A percentile compares a stretch with the other conserved stretches of the same genome.
Evolutionary conservation across 2,329 filamentous ascomycete species (phyloP).

Genomic region (Aspergillus tamarii): DNA sequence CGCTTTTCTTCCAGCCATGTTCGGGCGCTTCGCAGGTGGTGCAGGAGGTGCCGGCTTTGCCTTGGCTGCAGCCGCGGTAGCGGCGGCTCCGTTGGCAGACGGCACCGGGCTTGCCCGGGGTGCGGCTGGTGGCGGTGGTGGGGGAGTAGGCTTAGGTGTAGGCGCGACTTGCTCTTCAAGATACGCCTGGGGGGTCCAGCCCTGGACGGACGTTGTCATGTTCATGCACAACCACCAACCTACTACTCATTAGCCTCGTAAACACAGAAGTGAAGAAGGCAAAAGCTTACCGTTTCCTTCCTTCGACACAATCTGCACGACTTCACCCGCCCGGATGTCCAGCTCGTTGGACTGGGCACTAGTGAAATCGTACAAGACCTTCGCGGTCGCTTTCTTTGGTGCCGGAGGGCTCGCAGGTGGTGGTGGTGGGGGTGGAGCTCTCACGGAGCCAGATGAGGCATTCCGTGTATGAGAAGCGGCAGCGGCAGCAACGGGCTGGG

Average conservation of each 20-base stretch:
- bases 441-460: conserved; percentile 62
- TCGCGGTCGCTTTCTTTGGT: conserved; percentile 74
- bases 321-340: conserved; percentile 74
- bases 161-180: conserved; percentile 72
- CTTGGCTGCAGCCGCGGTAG: conserved; percentile 50
- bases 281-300: conserved; percentile 80
- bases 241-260: conserved; percentile 39
- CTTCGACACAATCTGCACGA: conserved; percentile 90
- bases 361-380: conserved; percentile 89
- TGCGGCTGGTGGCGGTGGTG: conserved; percentile 50
- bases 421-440: conserved; percentile 69
- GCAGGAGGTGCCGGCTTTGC: conserved; percentile 74
- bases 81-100: conserved; percentile 54
- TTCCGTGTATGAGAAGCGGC: conserved; percentile 52
- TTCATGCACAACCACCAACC: conserved; percentile 97
- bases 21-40: conserved; percentile 80
- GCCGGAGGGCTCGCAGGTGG: conserved; percentile 64
- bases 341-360: conserved; percentile 86
- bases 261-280: not conserved
- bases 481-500: conserved; percentile 44
- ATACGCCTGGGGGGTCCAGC: conserved; percentile 93
- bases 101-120: conserved; percentile 63
- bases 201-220: conserved; percentile 68
- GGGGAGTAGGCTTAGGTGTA: conserved; percentile 62
- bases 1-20: conserved; percentile 68